These are phyloP conservation scores for Fraxinus latifolia DNA, from an alignment of 305 asterid species.

Conservation along the genomic window DNA sequence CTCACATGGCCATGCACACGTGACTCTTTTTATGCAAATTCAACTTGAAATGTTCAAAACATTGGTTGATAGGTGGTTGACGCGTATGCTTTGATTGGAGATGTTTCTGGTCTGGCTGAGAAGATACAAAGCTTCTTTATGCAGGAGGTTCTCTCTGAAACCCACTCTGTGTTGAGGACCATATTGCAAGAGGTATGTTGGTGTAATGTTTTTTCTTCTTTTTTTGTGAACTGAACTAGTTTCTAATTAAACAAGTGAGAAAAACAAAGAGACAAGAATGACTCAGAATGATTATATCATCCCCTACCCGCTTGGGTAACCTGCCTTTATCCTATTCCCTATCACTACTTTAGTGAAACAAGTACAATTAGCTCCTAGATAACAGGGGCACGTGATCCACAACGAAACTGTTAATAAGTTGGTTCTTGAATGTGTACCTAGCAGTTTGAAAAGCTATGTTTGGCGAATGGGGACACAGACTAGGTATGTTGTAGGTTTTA, in stretches of 20 bases:
- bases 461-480: not conserved
- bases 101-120: slow-evolving; percentile 96
- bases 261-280: not conserved
- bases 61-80: slow-evolving; percentile 73
- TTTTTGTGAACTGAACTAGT: slow-evolving; percentile 8
- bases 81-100: slow-evolving; percentile 95
- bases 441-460: not conserved
- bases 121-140: slow-evolving; percentile 94
- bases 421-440: not conserved
- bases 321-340: slow-evolving; percentile 3
- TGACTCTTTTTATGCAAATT: slow-evolving; percentile 27
- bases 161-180: slow-evolving; percentile 81
- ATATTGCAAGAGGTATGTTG: slow-evolving; percentile 66
- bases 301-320: slow-evolving; percentile 10
- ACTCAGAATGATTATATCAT: slow-evolving; percentile 7
- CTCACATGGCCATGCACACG: not conserved
- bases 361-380: slow-evolving; percentile 1
- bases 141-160: slow-evolving; percentile 97
- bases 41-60: slow-evolving; percentile 12
- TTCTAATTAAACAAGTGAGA: not conserved
- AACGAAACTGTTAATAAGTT: not conserved
- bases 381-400: not conserved
- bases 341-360: not conserved
- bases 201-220: slow-evolving; percentile 9
- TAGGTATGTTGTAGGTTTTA: not conserved